These are phyloP conservation scores for Neurospora cerealis DNA, from an alignment of 495 filamentous ascomycete species.

Conservation along the genomic window DNA sequence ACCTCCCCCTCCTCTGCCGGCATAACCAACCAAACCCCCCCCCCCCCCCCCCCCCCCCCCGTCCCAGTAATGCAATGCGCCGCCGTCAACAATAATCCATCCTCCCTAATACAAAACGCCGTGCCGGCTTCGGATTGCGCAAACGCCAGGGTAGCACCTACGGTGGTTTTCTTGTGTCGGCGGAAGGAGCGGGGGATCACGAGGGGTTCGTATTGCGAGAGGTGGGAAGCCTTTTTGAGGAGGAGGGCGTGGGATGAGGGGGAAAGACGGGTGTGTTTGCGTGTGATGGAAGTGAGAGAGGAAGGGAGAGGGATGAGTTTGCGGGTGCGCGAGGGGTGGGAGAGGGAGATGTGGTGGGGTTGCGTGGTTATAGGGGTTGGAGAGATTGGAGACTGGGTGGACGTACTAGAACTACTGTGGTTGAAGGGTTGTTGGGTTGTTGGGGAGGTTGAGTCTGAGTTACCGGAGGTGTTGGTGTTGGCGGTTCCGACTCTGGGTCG, in stretches of 20 bases:
- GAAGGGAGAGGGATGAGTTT: not conserved
- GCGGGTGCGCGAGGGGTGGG: not conserved
- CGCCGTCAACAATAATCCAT: constrained; percentile 36
- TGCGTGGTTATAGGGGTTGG: not conserved
- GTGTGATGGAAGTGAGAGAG: not conserved
- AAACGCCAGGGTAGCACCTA: constrained; percentile 35
- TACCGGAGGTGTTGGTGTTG: not conserved
- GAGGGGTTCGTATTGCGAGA: constrained; percentile 2
- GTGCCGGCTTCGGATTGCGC: constrained; percentile 38
- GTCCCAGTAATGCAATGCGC: constrained; percentile 37
- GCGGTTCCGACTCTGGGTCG: not conserved
- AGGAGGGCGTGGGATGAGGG: constrained; percentile 8
- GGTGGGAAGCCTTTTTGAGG: constrained; percentile 9
- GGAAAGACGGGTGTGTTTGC: not conserved
- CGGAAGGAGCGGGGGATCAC: not conserved
- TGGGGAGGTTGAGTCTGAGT: not conserved
- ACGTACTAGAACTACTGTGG: not conserved
- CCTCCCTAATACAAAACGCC: constrained; percentile 33
- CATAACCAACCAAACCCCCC: not conserved
- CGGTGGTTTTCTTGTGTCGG: not conserved
- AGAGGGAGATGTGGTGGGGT: not conserved
- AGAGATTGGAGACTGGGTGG: not conserved
- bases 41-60: not conserved
- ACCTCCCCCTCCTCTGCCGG: not conserved
- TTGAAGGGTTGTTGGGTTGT: not conserved